Evolutionary conservation across 2,329 filamentous ascomycete genomes (phyloP), one percentile per base, ranked within the genome.

Genomic region (Cadophora malorum): DNA sequence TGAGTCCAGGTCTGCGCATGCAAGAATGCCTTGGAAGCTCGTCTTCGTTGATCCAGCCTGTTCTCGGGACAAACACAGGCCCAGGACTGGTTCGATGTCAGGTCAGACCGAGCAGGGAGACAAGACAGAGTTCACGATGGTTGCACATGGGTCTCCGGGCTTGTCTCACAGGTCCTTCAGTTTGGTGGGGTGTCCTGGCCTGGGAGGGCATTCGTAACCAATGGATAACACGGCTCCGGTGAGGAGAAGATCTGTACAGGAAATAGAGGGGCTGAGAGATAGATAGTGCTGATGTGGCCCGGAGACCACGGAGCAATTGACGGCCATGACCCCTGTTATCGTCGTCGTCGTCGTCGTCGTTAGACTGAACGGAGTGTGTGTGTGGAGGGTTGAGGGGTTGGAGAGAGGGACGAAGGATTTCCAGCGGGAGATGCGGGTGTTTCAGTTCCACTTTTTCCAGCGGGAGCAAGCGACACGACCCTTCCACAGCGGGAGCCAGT

Each of bases 21-120:
- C 63, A 65, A 25, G 38, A n/a, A 5, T 59, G 53, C 63, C 52
- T 64, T 50, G 63, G 23, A 64, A 35, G 21, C 19, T 25, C 52
- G 23, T 9, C 21, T 14, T 45, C 41, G 12, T 45, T 6, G 52
- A 35, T 59, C 38, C 52, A 49, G 35, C 45, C 23, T 58, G 33
- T 23, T 58, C 31, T 58, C 12, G 55, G 28, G 33, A 19, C 35
- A 9, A 23, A 38, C 16, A 38, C 33, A 10, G 19, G 21, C 45
- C 6, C 45, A 8, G n/a, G 31, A 59, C 16, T 33, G 35, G 56
- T 25, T 41, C 21, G 21, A 41, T 19, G 9, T 12, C 6, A 35
- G 10, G 21, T 41, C 31, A 16, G n/a, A 41, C 33, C n/a, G 33
- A 3, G 6, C n/a, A 5, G n/a, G 21, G n/a, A 23, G 41, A 31